Conservation (phyloP, 805 yeast genomes). For the Brettanomyces sp. region DNA sequence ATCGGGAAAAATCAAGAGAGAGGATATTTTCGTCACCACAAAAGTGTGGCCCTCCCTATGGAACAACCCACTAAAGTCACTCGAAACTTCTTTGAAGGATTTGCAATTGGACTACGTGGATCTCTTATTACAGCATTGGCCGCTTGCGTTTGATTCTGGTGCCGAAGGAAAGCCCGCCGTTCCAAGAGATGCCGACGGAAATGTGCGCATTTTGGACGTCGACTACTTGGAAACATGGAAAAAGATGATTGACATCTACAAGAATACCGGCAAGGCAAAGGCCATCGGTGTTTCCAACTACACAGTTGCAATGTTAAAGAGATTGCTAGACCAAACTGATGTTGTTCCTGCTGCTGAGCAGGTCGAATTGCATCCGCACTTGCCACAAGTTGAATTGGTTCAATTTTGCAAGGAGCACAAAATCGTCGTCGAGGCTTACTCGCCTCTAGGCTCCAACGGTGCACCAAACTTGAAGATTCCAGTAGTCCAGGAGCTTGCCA, state of each 20-base stretch:
- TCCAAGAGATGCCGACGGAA: constrained; percentile 30
- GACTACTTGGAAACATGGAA: constrained; percentile 70
- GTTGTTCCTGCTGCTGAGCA: constrained; percentile 49
- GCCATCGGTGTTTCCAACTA: constrained; percentile 56
- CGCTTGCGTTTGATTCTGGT: constrained; percentile 32
- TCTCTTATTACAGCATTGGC: constrained; percentile 42
- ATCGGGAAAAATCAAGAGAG: constrained; percentile 37
- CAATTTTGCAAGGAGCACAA: constrained; percentile 28
- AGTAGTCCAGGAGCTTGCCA: constrained; percentile 41
- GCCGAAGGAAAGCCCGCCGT: constrained; percentile 29
- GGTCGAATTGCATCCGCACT: constrained; percentile 41
- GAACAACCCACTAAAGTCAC: constrained; percentile 31
- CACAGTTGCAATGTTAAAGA: constrained; percentile 29
- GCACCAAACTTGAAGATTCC: constrained; percentile 54
- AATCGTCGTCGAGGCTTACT: constrained; percentile 42
- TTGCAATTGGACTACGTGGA: constrained; percentile 38
- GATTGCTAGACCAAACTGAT: constrained; percentile 32
- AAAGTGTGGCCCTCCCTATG: constrained; percentile 51
- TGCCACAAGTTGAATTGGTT: constrained; percentile 31
- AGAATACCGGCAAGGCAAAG: constrained; percentile 35
- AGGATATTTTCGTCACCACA: constrained; percentile 61
- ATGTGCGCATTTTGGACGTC: constrained; percentile 61
- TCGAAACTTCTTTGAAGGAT: constrained; percentile 31
- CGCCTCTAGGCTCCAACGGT: constrained; percentile 57
- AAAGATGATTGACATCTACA: constrained; percentile 65